Evolutionary conservation across 805 yeast genomes (phyloP).

Genomic region (Pichia ethanolica): DNA sequence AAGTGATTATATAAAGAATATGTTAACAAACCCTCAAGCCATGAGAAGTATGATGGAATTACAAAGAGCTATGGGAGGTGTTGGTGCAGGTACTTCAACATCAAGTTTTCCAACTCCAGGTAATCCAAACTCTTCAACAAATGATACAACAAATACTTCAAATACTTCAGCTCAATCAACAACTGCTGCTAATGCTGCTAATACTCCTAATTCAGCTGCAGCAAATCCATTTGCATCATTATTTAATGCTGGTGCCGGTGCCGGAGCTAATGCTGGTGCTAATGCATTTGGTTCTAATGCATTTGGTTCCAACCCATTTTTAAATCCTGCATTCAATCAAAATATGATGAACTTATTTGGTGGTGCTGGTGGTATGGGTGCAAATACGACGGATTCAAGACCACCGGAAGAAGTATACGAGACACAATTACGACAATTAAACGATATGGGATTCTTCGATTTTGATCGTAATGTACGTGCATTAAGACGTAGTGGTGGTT

Average conservation of each 20-base stretch:
- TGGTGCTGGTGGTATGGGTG: slow-evolving; percentile 46
- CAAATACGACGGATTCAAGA: slow-evolving; percentile 62
- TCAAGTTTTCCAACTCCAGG: slow-evolving; percentile 46
- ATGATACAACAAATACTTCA: slow-evolving; percentile 7
- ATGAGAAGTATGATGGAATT: slow-evolving; percentile 76
- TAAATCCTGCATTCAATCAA: slow-evolving; percentile 42
- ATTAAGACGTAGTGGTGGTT: slow-evolving; percentile 90
- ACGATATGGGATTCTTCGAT: slow-evolving; percentile 83
- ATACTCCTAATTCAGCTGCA: slow-evolving; percentile 28
- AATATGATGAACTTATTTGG: slow-evolving; percentile 41
- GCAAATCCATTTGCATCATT: slow-evolving; percentile 42
- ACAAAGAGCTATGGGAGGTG: slow-evolving; percentile 45
- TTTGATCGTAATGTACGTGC: slow-evolving; percentile 90
- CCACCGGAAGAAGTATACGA: slow-evolving; percentile 80
- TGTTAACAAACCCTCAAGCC: slow-evolving; percentile 77
- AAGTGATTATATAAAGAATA: slow-evolving; percentile 72
- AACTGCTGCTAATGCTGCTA: slow-evolving; percentile 11
- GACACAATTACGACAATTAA: slow-evolving; percentile 62
- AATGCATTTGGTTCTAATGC: slow-evolving; percentile 20
- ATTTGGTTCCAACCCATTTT: slow-evolving; percentile 19
- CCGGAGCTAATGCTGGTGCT: slow-evolving; percentile 13
- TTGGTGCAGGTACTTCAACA: slow-evolving; percentile 19
- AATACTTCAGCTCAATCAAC: slow-evolving; percentile 1
- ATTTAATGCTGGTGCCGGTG: slow-evolving; percentile 18
- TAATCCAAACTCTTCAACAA: slow-evolving; percentile 14